Evolutionary conservation across 345 rosid species (phyloP).

Genomic region (Hibiscus mutabilis): DNA sequence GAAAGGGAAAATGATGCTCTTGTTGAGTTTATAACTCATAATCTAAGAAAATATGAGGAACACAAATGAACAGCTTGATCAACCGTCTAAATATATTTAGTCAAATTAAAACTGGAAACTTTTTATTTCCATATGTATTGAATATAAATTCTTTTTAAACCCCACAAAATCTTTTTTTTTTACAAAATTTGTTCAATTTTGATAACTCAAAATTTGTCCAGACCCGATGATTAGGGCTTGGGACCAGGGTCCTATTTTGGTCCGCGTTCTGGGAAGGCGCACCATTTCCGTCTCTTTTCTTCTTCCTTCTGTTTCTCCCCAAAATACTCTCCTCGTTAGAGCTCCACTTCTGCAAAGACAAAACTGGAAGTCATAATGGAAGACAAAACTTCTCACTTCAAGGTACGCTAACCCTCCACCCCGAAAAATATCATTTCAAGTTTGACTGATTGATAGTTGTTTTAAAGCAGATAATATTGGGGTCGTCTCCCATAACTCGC

Average conservation of each 20-base stretch:
- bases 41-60: too few species aligned
- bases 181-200: too few species aligned
- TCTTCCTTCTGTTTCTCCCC: neutral
- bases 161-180: too few species aligned
- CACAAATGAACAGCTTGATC: too few species aligned
- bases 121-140: too few species aligned
- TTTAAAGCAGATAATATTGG: constrained; percentile 62
- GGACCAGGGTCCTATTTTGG: neutral
- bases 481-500: constrained; percentile 74
- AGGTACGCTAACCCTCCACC: constrained; percentile 28
- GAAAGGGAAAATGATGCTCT: too few species aligned
- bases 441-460: neutral
- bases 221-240: neutral
- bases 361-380: constrained; percentile 29
- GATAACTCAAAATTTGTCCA: neutral
- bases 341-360: neutral
- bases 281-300: neutral
- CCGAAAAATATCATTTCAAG: neutral
- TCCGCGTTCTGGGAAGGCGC: neutral
- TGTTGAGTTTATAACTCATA: too few species aligned
- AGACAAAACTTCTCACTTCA: constrained; percentile 32
- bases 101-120: too few species aligned
- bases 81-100: too few species aligned
- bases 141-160: too few species aligned
- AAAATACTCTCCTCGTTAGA: neutral